These are phyloP conservation scores for Avena eriantha DNA, from an alignment of 176 grass and related monocot species.

Conservation along the genomic window DNA sequence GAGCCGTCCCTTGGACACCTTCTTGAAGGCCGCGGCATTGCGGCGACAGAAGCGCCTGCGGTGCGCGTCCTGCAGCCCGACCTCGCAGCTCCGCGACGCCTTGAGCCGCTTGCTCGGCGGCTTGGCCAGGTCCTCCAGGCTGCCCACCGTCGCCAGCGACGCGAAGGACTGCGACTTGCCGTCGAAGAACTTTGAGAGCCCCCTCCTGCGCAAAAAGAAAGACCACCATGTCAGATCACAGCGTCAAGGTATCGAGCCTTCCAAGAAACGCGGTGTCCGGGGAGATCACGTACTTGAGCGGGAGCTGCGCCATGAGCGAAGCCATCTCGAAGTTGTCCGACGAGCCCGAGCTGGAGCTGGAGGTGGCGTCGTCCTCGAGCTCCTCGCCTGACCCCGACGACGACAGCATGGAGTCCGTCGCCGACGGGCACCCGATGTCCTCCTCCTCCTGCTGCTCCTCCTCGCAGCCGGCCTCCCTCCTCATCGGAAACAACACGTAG, in stretches of 20 bases:
- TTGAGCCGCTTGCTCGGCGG: conserved; percentile 60
- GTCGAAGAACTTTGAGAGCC: conserved; percentile 77
- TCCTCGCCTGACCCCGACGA: conserved; percentile 49
- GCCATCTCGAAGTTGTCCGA: conserved; percentile 65
- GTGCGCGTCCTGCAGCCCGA: conserved; percentile 54
- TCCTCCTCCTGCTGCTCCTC: conserved; percentile 63
- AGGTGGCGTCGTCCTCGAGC: conserved; percentile 56
- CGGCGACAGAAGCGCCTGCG: neutral
- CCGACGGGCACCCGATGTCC: conserved; percentile 54
- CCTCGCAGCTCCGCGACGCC: conserved; percentile 59
- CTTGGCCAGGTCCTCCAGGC: conserved; percentile 68
- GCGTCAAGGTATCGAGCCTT: neutral
- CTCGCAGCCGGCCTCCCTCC: conserved; percentile 4
- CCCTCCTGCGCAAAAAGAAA: conserved; percentile 53
- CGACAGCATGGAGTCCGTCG: conserved; percentile 18
- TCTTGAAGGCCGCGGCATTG: conserved; percentile 29
- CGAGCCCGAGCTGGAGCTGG: conserved; percentile 20
- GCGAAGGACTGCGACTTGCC: conserved; percentile 83
- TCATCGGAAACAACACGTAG: conserved; percentile 33
- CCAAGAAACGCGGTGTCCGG: neutral
- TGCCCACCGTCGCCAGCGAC: conserved; percentile 59
- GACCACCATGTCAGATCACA: conserved; percentile 33
- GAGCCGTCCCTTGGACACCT: conserved; percentile 3
- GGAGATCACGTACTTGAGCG: conserved; percentile 57
- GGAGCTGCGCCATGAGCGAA: conserved; percentile 71